Evolutionary conservation across 495 filamentous ascomycete species (phyloP).

Genomic region (Melanomma pulvis-pyrius): DNA sequence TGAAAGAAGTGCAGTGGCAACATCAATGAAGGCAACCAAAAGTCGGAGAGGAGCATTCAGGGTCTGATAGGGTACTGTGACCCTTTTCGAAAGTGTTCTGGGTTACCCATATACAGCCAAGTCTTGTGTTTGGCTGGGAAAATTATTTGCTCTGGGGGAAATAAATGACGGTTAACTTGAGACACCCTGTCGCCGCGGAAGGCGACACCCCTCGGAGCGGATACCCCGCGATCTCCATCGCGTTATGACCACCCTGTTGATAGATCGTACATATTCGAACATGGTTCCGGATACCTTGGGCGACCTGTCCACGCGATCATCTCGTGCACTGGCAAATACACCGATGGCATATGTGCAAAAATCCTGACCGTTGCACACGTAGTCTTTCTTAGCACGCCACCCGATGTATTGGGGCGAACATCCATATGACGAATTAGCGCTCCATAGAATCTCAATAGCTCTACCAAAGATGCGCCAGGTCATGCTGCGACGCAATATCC

Average conservation of each 20-base stretch:
- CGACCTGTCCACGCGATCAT: constrained; percentile 21
- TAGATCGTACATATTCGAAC: constrained; percentile 22
- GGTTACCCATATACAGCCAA: constrained; percentile 13
- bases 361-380: too few relatives aligned
- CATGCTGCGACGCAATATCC: constrained; percentile 4
- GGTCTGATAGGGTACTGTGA: constrained; percentile 5
- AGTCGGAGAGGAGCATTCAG: not conserved
- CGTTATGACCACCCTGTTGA: constrained; percentile 13
- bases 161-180: constrained; percentile 37
- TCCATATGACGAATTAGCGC: constrained; percentile 12
- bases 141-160: constrained; percentile 16
- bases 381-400: not conserved
- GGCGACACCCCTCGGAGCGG: constrained; percentile 14
- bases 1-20: constrained; percentile 3
- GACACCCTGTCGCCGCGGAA: constrained; percentile 26
- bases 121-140: constrained; percentile 30
- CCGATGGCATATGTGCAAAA: not conserved
- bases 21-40: constrained; percentile 4
- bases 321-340: not conserved
- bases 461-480: not conserved
- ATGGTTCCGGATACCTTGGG: not conserved
- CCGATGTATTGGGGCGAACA: constrained; percentile 2
- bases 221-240: constrained; percentile 38
- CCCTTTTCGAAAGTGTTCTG: constrained; percentile 17
- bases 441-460: constrained; percentile 5